Evolutionary conservation across 371 early-diverging fungal genomes (phyloP), one percentile per base, ranked within the genome.

Genomic region (Gilbertella persicaria): DNA sequence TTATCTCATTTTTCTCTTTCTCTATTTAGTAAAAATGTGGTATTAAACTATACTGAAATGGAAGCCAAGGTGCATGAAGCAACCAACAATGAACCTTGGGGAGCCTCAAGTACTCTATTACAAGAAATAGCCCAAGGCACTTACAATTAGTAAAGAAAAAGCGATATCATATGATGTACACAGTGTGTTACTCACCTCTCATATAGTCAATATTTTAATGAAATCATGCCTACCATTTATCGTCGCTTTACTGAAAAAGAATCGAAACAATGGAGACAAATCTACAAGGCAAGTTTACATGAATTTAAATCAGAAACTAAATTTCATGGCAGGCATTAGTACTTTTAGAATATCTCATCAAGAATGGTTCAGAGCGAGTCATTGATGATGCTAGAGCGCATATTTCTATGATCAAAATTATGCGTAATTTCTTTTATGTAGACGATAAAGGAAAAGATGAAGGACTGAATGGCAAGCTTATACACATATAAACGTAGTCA

Each of bases 381-480:
- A 84, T 98, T 16, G 94, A 95, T 64, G 87, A 89, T 54, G 90
- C 90, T 30, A 79, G 91, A 6, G 77, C 86, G 13, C 93, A 91
- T 55, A 72, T 92, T n/a, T 90, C 93, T 13, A 87, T 88, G 51
- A 71, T 97, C 52, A 94, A 92, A 56, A 85, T 88, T 37, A 80
- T 95, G 60, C 73, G 83, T 45, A 94, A 82, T 74, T 94, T 90
- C 53, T 78, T 88, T 46, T 90, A 76, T 45, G 79, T 94, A 17
- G 97, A 97, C 58, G 93, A 93, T 24, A 93, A 94, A 59, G 91
- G 90, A 60, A 97, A 96, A 67, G 98, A 98, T 66, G 93, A 97
- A 75, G 98, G 98, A 1, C 84, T 98, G 50, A 97, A 97, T 60
- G 90, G 92, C 93, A 81, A 39, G 69, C 58, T 4, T 20, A 19